Evolutionary conservation across 2,329 filamentous ascomycete species (phyloP), one percentile per base, ranked within the genome.

Genomic region (Fusarium illudens): DNA sequence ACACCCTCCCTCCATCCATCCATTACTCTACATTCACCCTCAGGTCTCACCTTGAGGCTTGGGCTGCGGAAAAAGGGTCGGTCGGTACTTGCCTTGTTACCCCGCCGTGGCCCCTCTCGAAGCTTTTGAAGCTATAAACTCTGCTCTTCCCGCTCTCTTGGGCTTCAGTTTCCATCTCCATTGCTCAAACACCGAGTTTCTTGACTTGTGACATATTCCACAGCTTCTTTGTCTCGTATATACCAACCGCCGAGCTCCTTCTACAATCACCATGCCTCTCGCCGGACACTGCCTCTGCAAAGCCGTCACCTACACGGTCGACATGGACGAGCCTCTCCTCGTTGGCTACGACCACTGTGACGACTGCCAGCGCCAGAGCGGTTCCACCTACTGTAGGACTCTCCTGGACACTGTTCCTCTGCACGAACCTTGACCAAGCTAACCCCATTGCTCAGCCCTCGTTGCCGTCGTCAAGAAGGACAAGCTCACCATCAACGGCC

Each of bases 331-430:
- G 50, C 84, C 84, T 55, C 74, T 86, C 57, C 42, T 86, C 77
- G 87, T 86, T 53, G 89, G 85, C 67, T 91, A 91, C 77, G 90
- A 91, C 76, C 89, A 91, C 82, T 91, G 89, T 74, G 89, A 91
- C 75, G 89, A 91, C 79, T 91, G 89, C 84, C 89, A 91, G 80
- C 88, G 89, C 75, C 89, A 91, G 80, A 86, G 80, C 52, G 89
- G 89, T 68, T 90, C 88, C 17, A 90, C 89, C 60, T 91, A 91
- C 79, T 91, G 87, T 89, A 78, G 67, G 85, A 75, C n/a, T 27
- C 19, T 27, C 13, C 33, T 30, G 11, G 39, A 27, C 1, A 36
- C 9, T 2, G 2, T 11, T 19, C 3, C 4, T 32, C 22, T 12
- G 11, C 29, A 11, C 17, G 15, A 37, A 27, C 34, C 13, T 25